Evolutionary conservation across 2,329 filamentous ascomycete genomes (phyloP).

Genomic region (Hypoxylon sp.): DNA sequence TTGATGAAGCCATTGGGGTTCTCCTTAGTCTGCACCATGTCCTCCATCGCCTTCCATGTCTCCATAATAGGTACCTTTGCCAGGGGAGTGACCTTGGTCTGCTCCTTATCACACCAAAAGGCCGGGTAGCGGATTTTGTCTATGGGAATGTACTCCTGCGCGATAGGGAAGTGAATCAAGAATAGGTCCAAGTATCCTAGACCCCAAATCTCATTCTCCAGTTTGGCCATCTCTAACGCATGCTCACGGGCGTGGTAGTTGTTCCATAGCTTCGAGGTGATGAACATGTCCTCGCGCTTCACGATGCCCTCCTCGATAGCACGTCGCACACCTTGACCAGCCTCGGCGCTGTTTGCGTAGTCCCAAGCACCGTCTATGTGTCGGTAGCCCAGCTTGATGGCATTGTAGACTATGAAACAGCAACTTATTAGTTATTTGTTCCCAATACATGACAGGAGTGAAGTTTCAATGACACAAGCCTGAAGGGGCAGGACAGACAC

Average conservation of each 20-base stretch:
- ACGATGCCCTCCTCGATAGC: constrained; percentile 71
- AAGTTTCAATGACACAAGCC: not conserved
- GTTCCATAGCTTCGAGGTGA: constrained; percentile 78
- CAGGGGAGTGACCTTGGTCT: constrained; percentile 61
- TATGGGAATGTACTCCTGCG: constrained; percentile 61
- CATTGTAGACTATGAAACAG: constrained; percentile 71
- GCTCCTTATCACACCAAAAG: constrained; percentile 60
- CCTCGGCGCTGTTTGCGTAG: constrained; percentile 76
- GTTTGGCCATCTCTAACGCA: constrained; percentile 72
- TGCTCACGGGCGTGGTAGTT: constrained; percentile 73
- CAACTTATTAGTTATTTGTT: constrained; percentile 54
- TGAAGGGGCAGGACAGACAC: constrained; percentile 61
- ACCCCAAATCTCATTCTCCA: constrained; percentile 73
- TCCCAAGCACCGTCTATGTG: constrained; percentile 68
- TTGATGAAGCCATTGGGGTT: constrained; percentile 74
- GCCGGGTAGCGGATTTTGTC: constrained; percentile 59
- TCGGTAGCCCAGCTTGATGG: constrained; percentile 68
- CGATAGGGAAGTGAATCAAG: constrained; percentile 74
- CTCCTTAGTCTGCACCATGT: constrained; percentile 71
- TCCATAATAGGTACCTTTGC: constrained; percentile 81
- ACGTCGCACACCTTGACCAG: constrained; percentile 73
- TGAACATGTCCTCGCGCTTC: constrained; percentile 74
- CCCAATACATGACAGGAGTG: not conserved
- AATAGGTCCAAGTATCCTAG: constrained; percentile 79
- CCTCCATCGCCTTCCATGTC: constrained; percentile 87